Evolutionary conservation across 306 rosid species (phyloP).

Genomic region (Crotalaria pallida): DNA sequence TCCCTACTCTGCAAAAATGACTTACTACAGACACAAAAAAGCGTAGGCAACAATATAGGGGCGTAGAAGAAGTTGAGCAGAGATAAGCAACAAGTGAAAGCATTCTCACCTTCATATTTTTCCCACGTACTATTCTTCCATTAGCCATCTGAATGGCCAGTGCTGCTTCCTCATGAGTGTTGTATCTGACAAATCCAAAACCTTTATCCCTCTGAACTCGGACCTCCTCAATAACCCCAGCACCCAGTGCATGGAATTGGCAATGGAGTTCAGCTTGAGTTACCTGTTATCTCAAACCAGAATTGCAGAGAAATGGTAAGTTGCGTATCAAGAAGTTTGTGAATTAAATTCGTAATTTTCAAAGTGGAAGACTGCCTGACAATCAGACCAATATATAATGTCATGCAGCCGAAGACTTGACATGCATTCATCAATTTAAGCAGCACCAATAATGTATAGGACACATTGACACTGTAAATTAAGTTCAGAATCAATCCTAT

Average conservation of each 20-base stretch:
- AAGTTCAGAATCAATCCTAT: background rate
- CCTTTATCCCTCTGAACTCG: slow-evolving; percentile 65
- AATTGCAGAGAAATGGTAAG: background rate
- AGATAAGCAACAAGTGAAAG: slow-evolving; percentile 16
- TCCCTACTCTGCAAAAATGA: background rate
- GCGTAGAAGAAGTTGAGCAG: background rate
- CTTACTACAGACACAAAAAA: background rate
- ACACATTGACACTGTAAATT: background rate
- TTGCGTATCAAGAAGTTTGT: background rate
- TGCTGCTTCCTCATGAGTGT: slow-evolving; percentile 54
- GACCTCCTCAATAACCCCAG: slow-evolving; percentile 60
- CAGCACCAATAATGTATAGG: background rate
- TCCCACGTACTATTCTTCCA: slow-evolving; percentile 54
- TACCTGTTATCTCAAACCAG: slow-evolving; percentile 34
- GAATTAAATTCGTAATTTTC: slow-evolving; percentile 8
- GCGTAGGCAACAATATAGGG: background rate
- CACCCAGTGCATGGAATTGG: slow-evolving; percentile 51
- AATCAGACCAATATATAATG: background rate
- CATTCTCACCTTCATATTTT: slow-evolving; percentile 47
- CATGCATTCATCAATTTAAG: background rate
- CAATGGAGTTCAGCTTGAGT: slow-evolving; percentile 57
- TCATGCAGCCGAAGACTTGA: background rate
- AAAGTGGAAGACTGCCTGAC: background rate
- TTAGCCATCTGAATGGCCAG: slow-evolving; percentile 59
- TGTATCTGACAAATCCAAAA: slow-evolving; percentile 63